Base-by-base conservation (phyloP, 768 basidiomycete species). In the Mycena filopes region DNA sequence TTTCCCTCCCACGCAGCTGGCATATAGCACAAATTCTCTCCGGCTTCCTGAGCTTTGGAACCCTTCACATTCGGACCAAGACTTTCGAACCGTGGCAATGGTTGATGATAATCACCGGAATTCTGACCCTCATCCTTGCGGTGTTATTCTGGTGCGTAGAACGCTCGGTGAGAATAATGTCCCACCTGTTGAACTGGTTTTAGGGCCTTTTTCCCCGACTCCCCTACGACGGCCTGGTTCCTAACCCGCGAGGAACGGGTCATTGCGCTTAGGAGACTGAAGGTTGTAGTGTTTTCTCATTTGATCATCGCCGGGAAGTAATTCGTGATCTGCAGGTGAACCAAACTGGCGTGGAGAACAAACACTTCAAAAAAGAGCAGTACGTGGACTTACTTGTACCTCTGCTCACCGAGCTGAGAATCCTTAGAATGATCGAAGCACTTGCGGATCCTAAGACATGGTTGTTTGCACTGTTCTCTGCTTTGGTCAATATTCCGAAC, bases 271-370 rank as follows among this genome's bases (percentile, higher is more conserved):
- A 10, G 10, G 11, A 10, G 36, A 36, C 10, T 36, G 11, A 36
- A 36, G 36, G 36, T 36, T 10, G 45, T 58, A n/a, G n/a, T n/a
- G n/a, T n/a, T n/a, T n/a, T n/a, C n/a, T n/a, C n/a, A n/a, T n/a
- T n/a, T n/a, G n/a, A n/a, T n/a, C n/a, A n/a, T n/a, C n/a, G n/a
- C n/a, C n/a, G n/a, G n/a, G n/a, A n/a, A n/a, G n/a, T n/a, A n/a
- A n/a, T n/a, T n/a, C n/a, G n/a, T n/a, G n/a, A n/a, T n/a, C n/a
- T n/a, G n/a, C n/a, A 88, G 86, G 84, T 81, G 76, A 92, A 92
- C 66, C 91, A 93, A 84, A 90, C 89, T 1, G 92, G 92, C 40
- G 84, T 93, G 16, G 92, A 93, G 76, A 93, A 92, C 73, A 94
- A 93, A 70, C 83, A 83, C 54, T 94, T 91, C 78, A 94, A 94